Evolutionary conservation across 2,329 filamentous ascomycete species (phyloP), one percentile per base, ranked within the genome.

Genomic region (Botrytis pseudocinerea): DNA sequence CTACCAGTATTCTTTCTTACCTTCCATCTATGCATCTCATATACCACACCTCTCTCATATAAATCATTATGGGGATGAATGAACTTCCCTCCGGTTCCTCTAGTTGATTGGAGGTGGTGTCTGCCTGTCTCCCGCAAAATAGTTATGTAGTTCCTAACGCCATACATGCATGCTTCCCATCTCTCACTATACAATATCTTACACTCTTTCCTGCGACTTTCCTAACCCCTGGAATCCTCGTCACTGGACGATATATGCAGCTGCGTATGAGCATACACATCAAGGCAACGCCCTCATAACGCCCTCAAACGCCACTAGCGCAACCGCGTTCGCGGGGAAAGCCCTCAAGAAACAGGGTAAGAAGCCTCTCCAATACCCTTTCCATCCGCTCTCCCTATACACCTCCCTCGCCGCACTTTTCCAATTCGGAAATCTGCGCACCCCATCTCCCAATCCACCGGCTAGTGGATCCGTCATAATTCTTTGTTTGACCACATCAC

Each of bases 391-490:
- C 80, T 98, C 94, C 65, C 85, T 85, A 79, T 92, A 97, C 2
- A 98, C 92, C 0, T 92, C 88, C 70, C 81, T 85, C 0, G 93
- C 95, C 0, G 95, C 96, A 77, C 95, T 90, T 80, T 87, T 89
- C 96, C 96, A 98, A 68, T 86, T 84, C 20, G 83, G 85, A 80
- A 95, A 98, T 77, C 85, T 88, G 75, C 90, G 87, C 73, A 87
- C 85, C 16, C 92, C 90, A 76, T 94, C 92, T 28, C 86, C 85
- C 20, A 95, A 83, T 1, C 84, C 85, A 1, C 92, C 91, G 1
- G 92, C 95, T 70, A 98, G 84, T 7, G 93, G 90, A 83, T 98
- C 96, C 22, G 95, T 98, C 96, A 99, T 98, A 81, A 99, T 92
- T 46, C 94, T 88, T 85, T 98, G 95, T 87, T 98, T 98, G 72